phyloP scores from a whole-genome alignment of 1,284 basidiomycete genomes.

The Ganoderma meredithae region DNA sequence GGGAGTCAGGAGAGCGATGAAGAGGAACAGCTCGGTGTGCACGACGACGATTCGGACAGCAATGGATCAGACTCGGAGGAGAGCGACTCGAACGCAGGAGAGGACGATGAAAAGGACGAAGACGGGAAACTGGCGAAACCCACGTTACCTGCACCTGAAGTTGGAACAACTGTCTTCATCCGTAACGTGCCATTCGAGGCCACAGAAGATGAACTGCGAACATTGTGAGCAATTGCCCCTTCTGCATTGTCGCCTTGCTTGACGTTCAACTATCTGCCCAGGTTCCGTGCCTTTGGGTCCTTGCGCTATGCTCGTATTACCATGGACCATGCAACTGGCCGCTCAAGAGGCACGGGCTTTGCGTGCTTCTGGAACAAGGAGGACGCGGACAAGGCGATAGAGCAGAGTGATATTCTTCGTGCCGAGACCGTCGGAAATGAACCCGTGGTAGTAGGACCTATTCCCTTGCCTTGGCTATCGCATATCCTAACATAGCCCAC shows the following conservation, averaged over 20 bases:
- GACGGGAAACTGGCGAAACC: slow-evolving; percentile 71
- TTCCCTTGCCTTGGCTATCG: not conserved
- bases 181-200: slow-evolving; percentile 95
- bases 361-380: slow-evolving; percentile 97
- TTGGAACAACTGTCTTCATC: slow-evolving; percentile 93
- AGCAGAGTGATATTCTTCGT: slow-evolving; percentile 80
- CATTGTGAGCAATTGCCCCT: slow-evolving; percentile 60
- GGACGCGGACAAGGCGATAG: slow-evolving; percentile 87
- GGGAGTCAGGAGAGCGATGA: slow-evolving; percentile 38
- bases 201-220: slow-evolving; percentile 89
- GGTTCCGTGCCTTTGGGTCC: slow-evolving; percentile 92
- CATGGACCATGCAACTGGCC: slow-evolving; percentile 83
- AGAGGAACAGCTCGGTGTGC: slow-evolving; percentile 51
- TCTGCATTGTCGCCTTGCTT: not conserved
- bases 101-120: slow-evolving; percentile 41
- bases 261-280: slow-evolving; percentile 40
- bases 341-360: slow-evolving; percentile 95
- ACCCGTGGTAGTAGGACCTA: slow-evolving; percentile 42
- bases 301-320: slow-evolving; percentile 95
- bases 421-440: slow-evolving; percentile 62
- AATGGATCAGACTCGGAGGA: slow-evolving; percentile 43
- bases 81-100: slow-evolving; percentile 41
- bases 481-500: slow-evolving; percentile 1
- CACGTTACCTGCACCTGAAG: slow-evolving; percentile 78
- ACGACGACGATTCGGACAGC: slow-evolving; percentile 50